Percentiles rank a stretch among this genome's conserved stretches.
Conservation (phyloP, 306 rosid species). For the Pueraria montana region DNA sequence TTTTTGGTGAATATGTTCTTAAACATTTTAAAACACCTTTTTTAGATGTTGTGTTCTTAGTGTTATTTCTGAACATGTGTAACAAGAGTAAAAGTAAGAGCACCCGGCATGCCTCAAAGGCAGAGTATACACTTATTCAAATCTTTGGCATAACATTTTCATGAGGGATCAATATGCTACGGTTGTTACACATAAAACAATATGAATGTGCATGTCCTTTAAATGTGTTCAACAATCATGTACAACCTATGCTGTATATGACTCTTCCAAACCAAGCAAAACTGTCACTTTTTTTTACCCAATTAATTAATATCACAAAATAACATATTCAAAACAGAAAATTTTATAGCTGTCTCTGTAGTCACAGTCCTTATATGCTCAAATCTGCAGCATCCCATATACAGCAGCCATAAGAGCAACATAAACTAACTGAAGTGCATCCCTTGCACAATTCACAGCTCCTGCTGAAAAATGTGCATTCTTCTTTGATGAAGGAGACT, state of each 20-base stretch:
- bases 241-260: constrained; percentile 15
- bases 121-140: not conserved
- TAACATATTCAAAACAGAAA: constrained; percentile 15
- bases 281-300: not conserved
- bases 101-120: too few relatives aligned
- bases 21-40: too few relatives aligned
- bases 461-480: constrained; percentile 57
- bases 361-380: not conserved
- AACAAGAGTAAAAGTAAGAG: too few relatives aligned
- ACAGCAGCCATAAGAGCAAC: constrained; percentile 17
- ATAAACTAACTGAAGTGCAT: constrained; percentile 34
- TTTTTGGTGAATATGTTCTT: too few relatives aligned
- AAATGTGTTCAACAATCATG: constrained; percentile 43
- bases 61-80: too few relatives aligned
- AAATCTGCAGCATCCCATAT: constrained; percentile 40
- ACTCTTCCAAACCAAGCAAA: constrained; percentile 32
- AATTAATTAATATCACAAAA: constrained; percentile 25
- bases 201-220: constrained; percentile 9
- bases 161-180: not conserved
- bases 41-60: too few relatives aligned
- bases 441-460: constrained; percentile 11
- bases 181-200: constrained; percentile 19
- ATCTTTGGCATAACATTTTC: constrained; percentile 12
- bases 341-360: not conserved
- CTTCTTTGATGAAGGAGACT: constrained; percentile 63